Conservation (phyloP, 192 early-diverging fungal genomes). For the Coemansia sp. region DNA sequence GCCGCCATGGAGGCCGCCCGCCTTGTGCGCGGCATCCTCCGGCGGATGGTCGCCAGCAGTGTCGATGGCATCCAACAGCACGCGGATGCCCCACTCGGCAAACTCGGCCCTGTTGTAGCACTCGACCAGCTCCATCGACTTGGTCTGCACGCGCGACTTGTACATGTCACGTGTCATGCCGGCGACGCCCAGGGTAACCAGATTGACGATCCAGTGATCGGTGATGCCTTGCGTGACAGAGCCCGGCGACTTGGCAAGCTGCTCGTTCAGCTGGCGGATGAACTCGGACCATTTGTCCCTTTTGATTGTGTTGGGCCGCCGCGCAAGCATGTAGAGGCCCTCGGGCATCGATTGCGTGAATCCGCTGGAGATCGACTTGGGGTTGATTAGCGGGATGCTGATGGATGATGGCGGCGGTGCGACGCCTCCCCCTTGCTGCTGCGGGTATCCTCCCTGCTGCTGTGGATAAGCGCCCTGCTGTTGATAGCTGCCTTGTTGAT, state of each 20-base stretch:
- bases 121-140: slow-evolving; percentile 27
- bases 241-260: slow-evolving; percentile 28
- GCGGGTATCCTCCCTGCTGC: not conserved
- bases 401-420: slow-evolving; percentile 1
- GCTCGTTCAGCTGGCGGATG: slow-evolving; percentile 35
- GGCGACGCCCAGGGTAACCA: slow-evolving; percentile 33
- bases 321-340: slow-evolving; percentile 7
- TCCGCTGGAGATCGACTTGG: slow-evolving; percentile 25
- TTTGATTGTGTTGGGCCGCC: slow-evolving; percentile 5
- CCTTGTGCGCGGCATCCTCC: not conserved
- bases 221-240: slow-evolving; percentile 22
- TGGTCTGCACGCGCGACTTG: slow-evolving; percentile 9
- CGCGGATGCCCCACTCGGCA: slow-evolving; percentile 24
- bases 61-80: slow-evolving; percentile 6
- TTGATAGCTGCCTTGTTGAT: not conserved
- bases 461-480: too few species aligned
- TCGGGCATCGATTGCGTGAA: slow-evolving; percentile 25
- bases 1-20: not conserved
- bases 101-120: slow-evolving; percentile 33
- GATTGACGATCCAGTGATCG: slow-evolving; percentile 27
- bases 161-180: slow-evolving; percentile 19
- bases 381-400: slow-evolving; percentile 25
- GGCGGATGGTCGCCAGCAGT: not conserved
- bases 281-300: slow-evolving; percentile 19
- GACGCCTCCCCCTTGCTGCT: not conserved